Conservation (phyloP, 2,329 filamentous ascomycete genomes). For the Colletotrichum melonis region DNA sequence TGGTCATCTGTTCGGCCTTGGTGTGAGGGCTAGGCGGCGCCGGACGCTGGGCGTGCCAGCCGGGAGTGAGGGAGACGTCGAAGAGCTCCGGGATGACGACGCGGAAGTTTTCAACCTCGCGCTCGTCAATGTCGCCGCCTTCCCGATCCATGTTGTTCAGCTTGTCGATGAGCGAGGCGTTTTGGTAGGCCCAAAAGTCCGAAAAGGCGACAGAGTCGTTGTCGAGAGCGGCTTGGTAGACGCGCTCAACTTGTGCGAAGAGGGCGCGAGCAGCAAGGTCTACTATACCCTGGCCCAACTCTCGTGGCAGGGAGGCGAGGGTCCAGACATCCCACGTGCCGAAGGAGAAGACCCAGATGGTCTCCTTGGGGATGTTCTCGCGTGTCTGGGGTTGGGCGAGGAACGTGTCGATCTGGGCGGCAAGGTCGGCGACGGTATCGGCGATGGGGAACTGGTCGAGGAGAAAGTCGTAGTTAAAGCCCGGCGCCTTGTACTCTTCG, state of each 20-base stretch:
- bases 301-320: constrained; percentile 57
- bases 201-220: constrained; percentile 58
- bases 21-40: constrained; percentile 57
- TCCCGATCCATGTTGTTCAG: neutral
- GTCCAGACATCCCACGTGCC: constrained; percentile 68
- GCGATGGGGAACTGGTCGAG: constrained; percentile 55
- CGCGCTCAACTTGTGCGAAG: constrained; percentile 57
- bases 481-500: constrained; percentile 46
- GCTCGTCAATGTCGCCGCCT: constrained; percentile 28
- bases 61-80: constrained; percentile 65
- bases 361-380: constrained; percentile 53
- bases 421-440: constrained; percentile 52
- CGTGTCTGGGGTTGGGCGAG: constrained; percentile 49
- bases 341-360: constrained; percentile 63
- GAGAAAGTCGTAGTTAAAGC: constrained; percentile 57
- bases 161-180: constrained; percentile 37
- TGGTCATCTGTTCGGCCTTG: constrained; percentile 63
- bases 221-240: constrained; percentile 58
- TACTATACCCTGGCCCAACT: constrained; percentile 49
- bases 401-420: constrained; percentile 57
- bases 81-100: constrained; percentile 63
- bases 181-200: constrained; percentile 49
- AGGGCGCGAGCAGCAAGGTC: constrained; percentile 51
- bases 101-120: constrained; percentile 55
- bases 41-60: constrained; percentile 59